phyloP scores from a whole-genome alignment of 2,329 filamentous ascomycete genomes.

The Colletotrichum euphorbiae region DNA sequence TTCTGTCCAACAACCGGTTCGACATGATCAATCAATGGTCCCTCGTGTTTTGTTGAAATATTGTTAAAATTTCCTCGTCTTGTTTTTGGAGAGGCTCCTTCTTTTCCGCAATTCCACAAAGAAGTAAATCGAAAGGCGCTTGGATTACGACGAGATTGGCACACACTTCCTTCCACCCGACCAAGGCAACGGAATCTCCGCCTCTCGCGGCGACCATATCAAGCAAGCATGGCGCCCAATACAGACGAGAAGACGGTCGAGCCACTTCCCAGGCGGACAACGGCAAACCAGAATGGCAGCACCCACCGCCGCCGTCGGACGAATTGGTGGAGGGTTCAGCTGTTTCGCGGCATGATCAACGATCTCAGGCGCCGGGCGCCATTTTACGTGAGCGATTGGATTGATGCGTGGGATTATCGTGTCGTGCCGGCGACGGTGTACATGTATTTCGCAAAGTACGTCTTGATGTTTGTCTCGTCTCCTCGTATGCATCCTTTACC shows the following conservation, averaged over 20 bases:
- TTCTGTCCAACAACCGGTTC: neutral
- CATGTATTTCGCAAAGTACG: conserved; percentile 95
- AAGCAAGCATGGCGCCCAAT: conserved; percentile 14
- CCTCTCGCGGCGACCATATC: no score
- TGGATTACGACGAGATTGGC: no score
- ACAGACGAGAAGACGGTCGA: conserved; percentile 24
- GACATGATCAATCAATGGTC: conserved; percentile 13
- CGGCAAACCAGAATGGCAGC: conserved; percentile 5
- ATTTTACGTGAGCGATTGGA: conserved; percentile 86
- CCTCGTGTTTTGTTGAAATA: conserved; percentile 7
- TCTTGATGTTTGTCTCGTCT: neutral
- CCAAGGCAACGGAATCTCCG: no score
- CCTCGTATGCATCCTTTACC: no score
- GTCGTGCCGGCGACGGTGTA: conserved; percentile 89
- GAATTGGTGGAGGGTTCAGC: conserved; percentile 78
- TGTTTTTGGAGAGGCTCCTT: no score
- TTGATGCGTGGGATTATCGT: conserved; percentile 89
- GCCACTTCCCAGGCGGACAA: conserved; percentile 7
- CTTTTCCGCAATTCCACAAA: neutral
- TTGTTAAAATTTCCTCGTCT: neutral
- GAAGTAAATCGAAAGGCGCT: neutral
- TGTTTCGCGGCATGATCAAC: conserved; percentile 83
- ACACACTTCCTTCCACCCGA: neutral
- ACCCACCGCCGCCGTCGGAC: conserved; percentile 1
- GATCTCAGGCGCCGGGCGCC: conserved; percentile 81